Evolutionary conservation across 2,329 filamentous ascomycete species (phyloP), one percentile per base, ranked within the genome.

Genomic region (Paraphaeosphaeria minitans): DNA sequence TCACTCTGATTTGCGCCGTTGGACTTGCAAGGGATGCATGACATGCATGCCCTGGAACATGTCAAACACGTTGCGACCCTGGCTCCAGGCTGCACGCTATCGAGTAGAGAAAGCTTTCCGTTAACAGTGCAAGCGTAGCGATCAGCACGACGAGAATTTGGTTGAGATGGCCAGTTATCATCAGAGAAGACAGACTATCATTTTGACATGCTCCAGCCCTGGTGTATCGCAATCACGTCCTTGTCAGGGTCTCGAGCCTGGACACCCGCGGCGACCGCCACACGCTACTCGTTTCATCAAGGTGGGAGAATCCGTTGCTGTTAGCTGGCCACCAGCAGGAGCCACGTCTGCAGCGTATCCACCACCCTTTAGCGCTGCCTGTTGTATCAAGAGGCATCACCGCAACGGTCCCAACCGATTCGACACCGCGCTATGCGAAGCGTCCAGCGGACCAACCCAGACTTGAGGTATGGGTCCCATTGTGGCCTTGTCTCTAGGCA

Each of bases 271-370:
- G 37, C 29, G 22, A 31, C 31, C 50, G 12, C 16, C 19, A 53
- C 24, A 3, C 41, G 24, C 39, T 29, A 21, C 35, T 14, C 42
- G 29, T 42, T 13, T 19, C 45, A 2, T 19, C 9, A 9, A 12
- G 31, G 37, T 45, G 35, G 29, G 27, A 29, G n/a, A 53, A 37
- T 10, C 41, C 27, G 51, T 24, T 22, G 51, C n/a, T 22, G 41
- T 19, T 53, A 53, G 51, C 33, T 27, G 22, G 39, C 8, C 10
- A n/a, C 31, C 31, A 16, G 22, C 7, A 24, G 21, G 51, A 33
- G 50, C 50, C 50, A 53, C 37, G 50, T 53, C 50, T 24, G 39
- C 31, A 31, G 37, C 24, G 21, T 35, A 31, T 51, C 48, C 50
- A 31, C 51, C 41, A 24, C 14, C 10, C 21, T 27, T 21, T 16